Base-by-base conservation (phyloP, 2,329 filamentous ascomycete genomes). In the Cercospora zeina region DNA sequence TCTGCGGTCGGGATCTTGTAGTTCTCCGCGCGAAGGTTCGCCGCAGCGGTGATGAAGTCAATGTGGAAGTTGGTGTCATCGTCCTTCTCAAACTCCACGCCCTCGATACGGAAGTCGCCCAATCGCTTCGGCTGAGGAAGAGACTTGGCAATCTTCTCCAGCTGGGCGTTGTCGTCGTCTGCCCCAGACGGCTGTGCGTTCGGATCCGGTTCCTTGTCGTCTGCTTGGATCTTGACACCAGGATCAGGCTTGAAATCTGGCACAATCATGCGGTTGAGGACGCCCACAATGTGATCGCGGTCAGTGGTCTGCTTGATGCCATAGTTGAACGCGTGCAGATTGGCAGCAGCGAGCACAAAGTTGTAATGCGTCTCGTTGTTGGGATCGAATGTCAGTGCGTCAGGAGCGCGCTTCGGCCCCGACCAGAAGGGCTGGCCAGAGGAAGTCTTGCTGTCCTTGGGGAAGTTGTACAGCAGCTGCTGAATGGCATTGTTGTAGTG, bases 51-150 rank as follows among this genome's bases (percentile, higher is more conserved):
- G 78, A 99, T 97, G 81, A 99, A 99, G 78, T 97, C 95, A 72
- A 99, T 99, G 81, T 99, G 95, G 77, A 95, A 87, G 77, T 99
- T 99, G 55, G 89, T 91, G 77, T 99, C 96, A 72, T 99, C 95
- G 68, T 99, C 95, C 83, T 99, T 99, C 79, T 99, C 92, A 72
- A 99, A 99, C 71, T 97, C 95, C 5, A 97, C 95, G 2, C 93
- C 90, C 61, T 87, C 86, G 57, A 99, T 81, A 78, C 93, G 93
- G 83, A 96, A 96, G 34, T 91, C 92, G 27, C 90, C 89, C 54
- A 99, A 80, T 42, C 87, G 86, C 74, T 89, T 93, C 14, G 93
- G 87, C 4, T 88, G 80, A 1, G 95, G 95, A 33, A 99, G 82
- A 65, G 85, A 84, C 14, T 85, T 81, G 14, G 87, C 83, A 54